Evolutionary conservation across 2,329 filamentous ascomycete genomes (phyloP).

Genomic region (Colletotrichum higginsianum): DNA sequence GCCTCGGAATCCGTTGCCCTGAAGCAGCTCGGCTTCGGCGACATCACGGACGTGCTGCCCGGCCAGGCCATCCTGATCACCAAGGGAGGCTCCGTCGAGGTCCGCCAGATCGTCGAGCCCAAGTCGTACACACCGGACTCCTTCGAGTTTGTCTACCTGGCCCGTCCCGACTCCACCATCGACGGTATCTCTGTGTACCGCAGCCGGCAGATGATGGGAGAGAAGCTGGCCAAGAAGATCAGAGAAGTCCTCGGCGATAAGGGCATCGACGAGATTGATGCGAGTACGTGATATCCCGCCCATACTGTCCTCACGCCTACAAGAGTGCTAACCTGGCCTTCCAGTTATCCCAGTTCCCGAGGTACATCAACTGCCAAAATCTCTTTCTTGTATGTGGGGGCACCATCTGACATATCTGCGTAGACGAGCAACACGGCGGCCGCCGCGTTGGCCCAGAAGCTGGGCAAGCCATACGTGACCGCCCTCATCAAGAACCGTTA

Average conservation of each 20-base stretch:
- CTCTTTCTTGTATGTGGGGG: too few species aligned
- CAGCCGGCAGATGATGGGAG: conserved; percentile 89
- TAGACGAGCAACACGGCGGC: conserved; percentile 85
- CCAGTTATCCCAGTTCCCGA: too few species aligned
- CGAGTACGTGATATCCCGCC: too few species aligned
- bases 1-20: conserved; percentile 91
- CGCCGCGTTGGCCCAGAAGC: conserved; percentile 79
- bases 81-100: conserved; percentile 81
- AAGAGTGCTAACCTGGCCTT: too few species aligned
- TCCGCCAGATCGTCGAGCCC: conserved; percentile 79
- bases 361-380: too few species aligned
- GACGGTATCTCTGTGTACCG: conserved; percentile 91
- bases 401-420: too few species aligned
- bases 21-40: conserved; percentile 82
- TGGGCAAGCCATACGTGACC: conserved; percentile 84
- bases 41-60: conserved; percentile 83
- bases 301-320: too few species aligned
- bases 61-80: conserved; percentile 89
- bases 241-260: conserved; percentile 77
- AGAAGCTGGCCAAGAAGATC: conserved; percentile 83
- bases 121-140: conserved; percentile 85
- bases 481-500: conserved; percentile 88
- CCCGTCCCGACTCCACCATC: conserved; percentile 84
- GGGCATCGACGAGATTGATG: conserved; percentile 82
- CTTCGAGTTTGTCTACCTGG: conserved; percentile 85